Conservation (phyloP, 2,329 filamentous ascomycete species). For the Xylaria sp. region DNA sequence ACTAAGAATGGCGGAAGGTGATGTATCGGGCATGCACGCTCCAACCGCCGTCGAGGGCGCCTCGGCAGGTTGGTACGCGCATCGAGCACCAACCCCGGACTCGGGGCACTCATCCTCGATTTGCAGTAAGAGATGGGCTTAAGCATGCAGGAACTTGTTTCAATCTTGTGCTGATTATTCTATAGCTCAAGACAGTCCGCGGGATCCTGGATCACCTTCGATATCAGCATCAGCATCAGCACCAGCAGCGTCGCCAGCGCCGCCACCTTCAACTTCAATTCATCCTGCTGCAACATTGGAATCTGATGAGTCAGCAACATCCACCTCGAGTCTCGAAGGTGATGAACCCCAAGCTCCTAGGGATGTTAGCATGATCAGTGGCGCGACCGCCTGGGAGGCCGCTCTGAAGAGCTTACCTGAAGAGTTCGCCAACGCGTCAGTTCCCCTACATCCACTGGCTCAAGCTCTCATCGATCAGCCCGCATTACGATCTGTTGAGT, state of each 20-base stretch:
- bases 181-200: constrained; percentile 12
- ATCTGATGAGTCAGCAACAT: constrained; percentile 12
- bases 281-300: neutral
- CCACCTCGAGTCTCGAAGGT: constrained; percentile 11
- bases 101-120: constrained; percentile 29
- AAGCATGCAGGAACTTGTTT: too few species aligned
- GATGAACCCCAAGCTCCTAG: constrained; percentile 15
- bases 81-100: constrained; percentile 37
- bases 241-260: neutral
- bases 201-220: neutral
- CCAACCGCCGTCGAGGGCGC: constrained; percentile 43
- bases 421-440: constrained; percentile 35
- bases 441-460: constrained; percentile 42
- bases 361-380: constrained; percentile 31
- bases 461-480: constrained; percentile 41
- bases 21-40: constrained; percentile 32
- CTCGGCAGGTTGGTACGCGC: constrained; percentile 44
- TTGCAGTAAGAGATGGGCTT: constrained; percentile 29
- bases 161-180: neutral
- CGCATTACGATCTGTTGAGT: constrained; percentile 44
- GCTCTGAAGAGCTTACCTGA: constrained; percentile 41
- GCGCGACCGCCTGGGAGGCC: constrained; percentile 45
- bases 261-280: neutral
- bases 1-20: constrained; percentile 34
- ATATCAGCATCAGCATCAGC: constrained; percentile 5